Conservation (phyloP, 805 yeast genomes). For the Teunomyces tritomae region DNA sequence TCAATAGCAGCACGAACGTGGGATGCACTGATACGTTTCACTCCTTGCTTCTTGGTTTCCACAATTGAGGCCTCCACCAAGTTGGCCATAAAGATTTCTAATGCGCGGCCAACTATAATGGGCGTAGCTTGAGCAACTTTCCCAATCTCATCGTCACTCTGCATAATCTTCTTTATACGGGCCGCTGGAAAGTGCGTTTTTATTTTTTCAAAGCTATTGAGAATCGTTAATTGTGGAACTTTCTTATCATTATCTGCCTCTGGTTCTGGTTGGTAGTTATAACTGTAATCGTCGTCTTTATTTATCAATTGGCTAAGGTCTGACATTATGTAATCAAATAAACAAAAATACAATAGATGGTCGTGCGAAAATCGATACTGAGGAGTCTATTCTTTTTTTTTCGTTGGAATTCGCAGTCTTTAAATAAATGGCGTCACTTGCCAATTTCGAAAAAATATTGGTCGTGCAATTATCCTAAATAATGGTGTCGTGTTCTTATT, state of each 20-base stretch:
- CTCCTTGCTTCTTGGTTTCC: conserved; percentile 72
- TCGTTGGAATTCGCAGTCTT: not conserved
- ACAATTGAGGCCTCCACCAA: conserved; percentile 79
- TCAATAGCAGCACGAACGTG: conserved; percentile 82
- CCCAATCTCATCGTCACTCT: conserved; percentile 96
- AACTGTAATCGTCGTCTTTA: conserved; percentile 20
- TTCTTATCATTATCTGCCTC: conserved; percentile 7
- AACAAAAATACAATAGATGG: not conserved
- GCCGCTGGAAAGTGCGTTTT: conserved; percentile 91
- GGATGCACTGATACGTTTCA: conserved; percentile 76
- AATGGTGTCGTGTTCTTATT: not conserved
- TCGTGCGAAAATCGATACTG: not conserved
- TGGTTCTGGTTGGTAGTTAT: conserved; percentile 8
- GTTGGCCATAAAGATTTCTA: conserved; percentile 87
- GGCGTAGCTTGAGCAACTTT: conserved; percentile 99
- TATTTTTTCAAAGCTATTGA: conserved; percentile 45
- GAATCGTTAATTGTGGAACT: conserved; percentile 31
- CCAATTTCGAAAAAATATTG: not conserved
- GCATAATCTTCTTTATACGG: conserved; percentile 94
- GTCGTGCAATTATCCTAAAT: not conserved
- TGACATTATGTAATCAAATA: conserved; percentile 16
- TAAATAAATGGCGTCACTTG: conserved; percentile 3
- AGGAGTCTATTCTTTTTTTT: not conserved
- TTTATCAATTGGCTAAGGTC: conserved; percentile 27
- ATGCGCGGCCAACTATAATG: conserved; percentile 92